Conservation (phyloP, 192 early-diverging fungal genomes). For the Coemansia sp. region DNA sequence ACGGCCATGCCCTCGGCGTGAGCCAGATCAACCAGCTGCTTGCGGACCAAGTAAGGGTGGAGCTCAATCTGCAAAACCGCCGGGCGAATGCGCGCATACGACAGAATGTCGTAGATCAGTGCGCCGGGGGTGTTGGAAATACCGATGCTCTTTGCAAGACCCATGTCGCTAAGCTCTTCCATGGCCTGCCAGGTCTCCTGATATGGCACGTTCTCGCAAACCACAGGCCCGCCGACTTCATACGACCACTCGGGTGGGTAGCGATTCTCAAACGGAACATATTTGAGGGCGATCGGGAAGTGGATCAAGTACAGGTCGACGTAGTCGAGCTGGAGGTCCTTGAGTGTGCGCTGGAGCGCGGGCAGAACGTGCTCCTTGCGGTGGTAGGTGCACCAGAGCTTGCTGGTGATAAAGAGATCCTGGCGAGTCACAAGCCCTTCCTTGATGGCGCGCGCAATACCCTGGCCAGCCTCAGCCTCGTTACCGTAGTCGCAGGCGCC, state of each 20-base stretch:
- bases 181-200: slow-evolving; percentile 57
- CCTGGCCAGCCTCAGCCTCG: slow-evolving; percentile 72
- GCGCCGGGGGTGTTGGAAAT: slow-evolving; percentile 62
- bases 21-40: slow-evolving; percentile 66
- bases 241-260: slow-evolving; percentile 25
- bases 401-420: slow-evolving; percentile 75
- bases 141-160: slow-evolving; percentile 60
- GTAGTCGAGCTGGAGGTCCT: slow-evolving; percentile 65
- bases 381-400: slow-evolving; percentile 69
- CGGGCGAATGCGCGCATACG: slow-evolving; percentile 53
- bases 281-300: slow-evolving; percentile 60
- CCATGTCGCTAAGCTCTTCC: slow-evolving; percentile 46
- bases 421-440: slow-evolving; percentile 52
- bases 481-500: slow-evolving; percentile 68
- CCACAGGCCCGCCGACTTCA: slow-evolving; percentile 12
- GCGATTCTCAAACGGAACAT: slow-evolving; percentile 20
- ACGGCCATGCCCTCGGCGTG: slow-evolving; percentile 63
- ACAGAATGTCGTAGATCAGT: slow-evolving; percentile 57
- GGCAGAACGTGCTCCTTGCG: slow-evolving; percentile 57
- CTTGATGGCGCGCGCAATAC: slow-evolving; percentile 53
- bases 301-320: slow-evolving; percentile 82
- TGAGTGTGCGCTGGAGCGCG: slow-evolving; percentile 57
- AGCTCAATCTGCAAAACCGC: slow-evolving; percentile 85
- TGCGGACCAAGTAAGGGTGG: slow-evolving; percentile 60
- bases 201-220: slow-evolving; percentile 29